phyloP scores from a whole-genome alignment of 495 filamentous ascomycete species.

The Halenospora varia region DNA sequence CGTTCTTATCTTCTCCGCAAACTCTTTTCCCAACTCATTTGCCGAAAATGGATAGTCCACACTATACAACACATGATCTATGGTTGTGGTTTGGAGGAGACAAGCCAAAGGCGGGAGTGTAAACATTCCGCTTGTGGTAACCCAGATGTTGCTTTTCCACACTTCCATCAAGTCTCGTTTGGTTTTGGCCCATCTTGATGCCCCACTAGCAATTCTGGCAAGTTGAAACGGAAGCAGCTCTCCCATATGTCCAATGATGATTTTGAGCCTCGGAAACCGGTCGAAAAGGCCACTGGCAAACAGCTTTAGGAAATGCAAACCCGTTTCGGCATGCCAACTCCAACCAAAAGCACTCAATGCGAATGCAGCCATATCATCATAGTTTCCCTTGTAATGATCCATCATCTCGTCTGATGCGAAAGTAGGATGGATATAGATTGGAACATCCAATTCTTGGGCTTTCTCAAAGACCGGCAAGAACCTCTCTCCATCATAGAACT shows the following conservation, averaged over 20 bases:
- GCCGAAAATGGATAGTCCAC: constrained; percentile 57
- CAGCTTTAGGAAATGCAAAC: constrained; percentile 23
- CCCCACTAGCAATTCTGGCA: constrained; percentile 33
- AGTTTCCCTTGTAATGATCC: constrained; percentile 43
- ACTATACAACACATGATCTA: constrained; percentile 55
- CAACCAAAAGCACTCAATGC: constrained; percentile 39
- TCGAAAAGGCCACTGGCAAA: constrained; percentile 38
- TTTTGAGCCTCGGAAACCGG: constrained; percentile 49
- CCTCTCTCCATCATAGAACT: constrained; percentile 36
- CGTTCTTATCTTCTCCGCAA: constrained; percentile 42
- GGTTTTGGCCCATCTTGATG: constrained; percentile 26
- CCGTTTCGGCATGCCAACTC: constrained; percentile 45
- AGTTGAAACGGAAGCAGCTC: constrained; percentile 63
- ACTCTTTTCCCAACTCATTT: constrained; percentile 37
- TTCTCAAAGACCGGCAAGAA: constrained; percentile 40
- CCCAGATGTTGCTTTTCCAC: constrained; percentile 54
- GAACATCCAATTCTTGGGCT: constrained; percentile 49
- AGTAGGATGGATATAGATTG: constrained; percentile 56
- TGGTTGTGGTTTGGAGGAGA: constrained; percentile 45
- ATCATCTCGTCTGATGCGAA: constrained; percentile 45
- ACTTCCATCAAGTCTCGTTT: constrained; percentile 5
- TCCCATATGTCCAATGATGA: constrained; percentile 64
- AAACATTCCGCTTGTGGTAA: constrained; percentile 62
- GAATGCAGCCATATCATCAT: constrained; percentile 29
- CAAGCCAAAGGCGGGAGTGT: constrained; percentile 48